These are phyloP conservation scores for Canavalia gladiata DNA, from an alignment of 306 rosid genomes.

Conservation along the genomic window DNA sequence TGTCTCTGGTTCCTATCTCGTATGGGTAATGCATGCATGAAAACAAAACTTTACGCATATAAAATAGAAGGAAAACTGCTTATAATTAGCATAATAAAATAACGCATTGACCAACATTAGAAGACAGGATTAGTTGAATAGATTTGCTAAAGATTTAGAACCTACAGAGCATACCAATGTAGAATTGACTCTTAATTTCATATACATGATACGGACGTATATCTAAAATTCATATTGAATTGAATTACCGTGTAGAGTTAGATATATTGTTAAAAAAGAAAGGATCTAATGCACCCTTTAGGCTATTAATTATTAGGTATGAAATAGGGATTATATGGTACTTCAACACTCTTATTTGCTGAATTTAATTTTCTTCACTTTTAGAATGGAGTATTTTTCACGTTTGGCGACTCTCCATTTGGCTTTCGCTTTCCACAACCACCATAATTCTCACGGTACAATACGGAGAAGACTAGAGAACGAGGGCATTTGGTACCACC, in stretches of 20 bases:
- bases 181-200: conserved; percentile 7
- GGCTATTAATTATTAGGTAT: neutral
- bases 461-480: conserved; percentile 36
- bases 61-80: conserved; percentile 10
- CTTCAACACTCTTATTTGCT: conserved; percentile 30
- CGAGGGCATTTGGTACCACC: conserved; percentile 45
- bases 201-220: neutral
- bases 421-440: conserved; percentile 34
- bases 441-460: conserved; percentile 38
- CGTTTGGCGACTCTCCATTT: conserved; percentile 22
- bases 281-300: too few species aligned
- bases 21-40: neutral
- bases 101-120: conserved; percentile 22
- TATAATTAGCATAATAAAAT: neutral
- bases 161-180: conserved; percentile 3
- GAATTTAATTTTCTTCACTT: neutral
- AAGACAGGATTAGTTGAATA: conserved; percentile 14
- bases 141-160: conserved; percentile 16
- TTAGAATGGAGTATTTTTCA: conserved; percentile 46
- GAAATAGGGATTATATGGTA: conserved; percentile 15
- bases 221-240: neutral
- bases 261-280: neutral
- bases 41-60: conserved; percentile 1
- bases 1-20: conserved; percentile 3
- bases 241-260: neutral